These are phyloP conservation scores for Paecilomyces dactylethromorphus DNA, from an alignment of 2,329 filamentous ascomycete species.

Conservation along the genomic window DNA sequence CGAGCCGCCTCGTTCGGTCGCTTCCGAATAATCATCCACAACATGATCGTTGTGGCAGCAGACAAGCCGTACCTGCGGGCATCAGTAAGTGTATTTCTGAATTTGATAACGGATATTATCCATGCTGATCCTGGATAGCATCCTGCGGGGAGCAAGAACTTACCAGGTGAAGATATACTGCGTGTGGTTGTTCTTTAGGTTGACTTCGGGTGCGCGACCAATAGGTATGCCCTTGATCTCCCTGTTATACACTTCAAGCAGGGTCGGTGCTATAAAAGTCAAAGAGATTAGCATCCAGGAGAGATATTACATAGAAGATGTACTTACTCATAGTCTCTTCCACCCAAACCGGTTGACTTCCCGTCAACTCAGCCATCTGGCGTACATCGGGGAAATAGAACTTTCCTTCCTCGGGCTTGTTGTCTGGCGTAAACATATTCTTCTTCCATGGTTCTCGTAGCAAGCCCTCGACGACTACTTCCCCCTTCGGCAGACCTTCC, in stretches of 20 bases:
- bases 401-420: constrained; percentile 71
- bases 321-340: constrained; percentile 84
- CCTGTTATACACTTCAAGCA: constrained; percentile 68
- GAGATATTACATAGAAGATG: constrained; percentile 1
- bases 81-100: constrained; percentile 14
- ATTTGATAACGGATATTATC: not conserved
- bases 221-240: constrained; percentile 80
- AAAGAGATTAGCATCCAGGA: constrained; percentile 7
- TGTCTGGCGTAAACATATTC: constrained; percentile 94
- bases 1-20: constrained; percentile 66
- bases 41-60: constrained; percentile 83
- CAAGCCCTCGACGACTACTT: constrained; percentile 75
- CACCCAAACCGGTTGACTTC: constrained; percentile 85
- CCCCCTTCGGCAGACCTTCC: constrained; percentile 60
- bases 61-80: constrained; percentile 71
- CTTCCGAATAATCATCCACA: constrained; percentile 91
- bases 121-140: constrained; percentile 1
- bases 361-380: constrained; percentile 79
- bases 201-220: constrained; percentile 80
- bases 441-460: constrained; percentile 89
- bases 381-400: constrained; percentile 94
- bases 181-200: constrained; percentile 89
- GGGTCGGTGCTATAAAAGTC: constrained; percentile 59
- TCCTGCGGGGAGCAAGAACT: constrained; percentile 25
- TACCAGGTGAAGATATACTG: constrained; percentile 99